Evolutionary conservation across 345 rosid genomes (phyloP).

Genomic region (Streptanthus diversifolius): DNA sequence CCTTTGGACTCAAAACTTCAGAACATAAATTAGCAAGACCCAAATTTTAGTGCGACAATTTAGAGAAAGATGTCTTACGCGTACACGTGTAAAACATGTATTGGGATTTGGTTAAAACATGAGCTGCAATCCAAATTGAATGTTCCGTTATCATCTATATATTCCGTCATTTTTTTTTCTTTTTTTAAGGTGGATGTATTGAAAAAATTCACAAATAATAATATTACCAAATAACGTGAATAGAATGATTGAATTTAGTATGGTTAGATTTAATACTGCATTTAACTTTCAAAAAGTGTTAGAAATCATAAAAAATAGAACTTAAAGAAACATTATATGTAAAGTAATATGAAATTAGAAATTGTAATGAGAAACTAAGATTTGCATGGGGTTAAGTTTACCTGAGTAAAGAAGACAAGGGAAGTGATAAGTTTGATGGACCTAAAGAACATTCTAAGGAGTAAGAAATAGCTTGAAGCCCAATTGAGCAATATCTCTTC

Average conservation of each 20-base stretch:
- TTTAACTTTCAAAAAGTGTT: neutral
- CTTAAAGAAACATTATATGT: neutral
- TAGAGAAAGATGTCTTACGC: neutral
- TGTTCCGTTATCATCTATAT: no score
- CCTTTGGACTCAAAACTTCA: neutral
- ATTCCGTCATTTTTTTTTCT: no score
- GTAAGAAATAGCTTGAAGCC: slow-evolving; percentile 48
- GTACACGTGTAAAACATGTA: neutral
- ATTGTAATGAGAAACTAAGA: neutral
- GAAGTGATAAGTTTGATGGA: slow-evolving; percentile 51
- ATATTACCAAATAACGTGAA: neutral
- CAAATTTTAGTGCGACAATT: neutral
- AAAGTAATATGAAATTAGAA: neutral
- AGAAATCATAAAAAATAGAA: neutral
- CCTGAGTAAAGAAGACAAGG: slow-evolving; percentile 77
- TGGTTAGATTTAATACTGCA: neutral
- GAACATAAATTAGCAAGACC: neutral
- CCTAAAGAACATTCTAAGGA: slow-evolving; percentile 55
- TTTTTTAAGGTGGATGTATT: no score
- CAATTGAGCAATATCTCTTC: slow-evolving; percentile 49
- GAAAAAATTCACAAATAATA: no score
- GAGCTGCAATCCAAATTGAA: neutral
- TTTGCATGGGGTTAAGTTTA: slow-evolving; percentile 6
- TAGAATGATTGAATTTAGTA: neutral
- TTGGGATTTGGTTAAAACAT: neutral